Conservation (phyloP, 2,329 filamentous ascomycete species). For the Dactylellina parvicollis region DNA sequence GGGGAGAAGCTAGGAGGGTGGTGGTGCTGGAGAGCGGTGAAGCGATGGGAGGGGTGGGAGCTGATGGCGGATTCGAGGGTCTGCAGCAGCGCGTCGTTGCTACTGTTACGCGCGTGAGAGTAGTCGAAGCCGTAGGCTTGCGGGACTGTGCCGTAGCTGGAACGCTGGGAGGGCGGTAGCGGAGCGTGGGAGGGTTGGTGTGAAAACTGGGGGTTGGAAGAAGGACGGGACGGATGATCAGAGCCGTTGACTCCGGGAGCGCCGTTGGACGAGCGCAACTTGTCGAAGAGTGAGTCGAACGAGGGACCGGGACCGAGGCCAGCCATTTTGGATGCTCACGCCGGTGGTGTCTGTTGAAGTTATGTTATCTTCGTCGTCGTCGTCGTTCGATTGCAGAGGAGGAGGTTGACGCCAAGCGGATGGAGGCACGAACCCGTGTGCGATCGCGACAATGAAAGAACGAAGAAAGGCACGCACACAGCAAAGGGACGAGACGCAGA, state of each 20-base stretch:
- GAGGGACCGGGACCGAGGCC: slow-evolving; percentile 30
- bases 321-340: slow-evolving; percentile 20
- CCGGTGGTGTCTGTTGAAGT: not conserved
- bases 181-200: slow-evolving; percentile 18
- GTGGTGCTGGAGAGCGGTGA: slow-evolving; percentile 57
- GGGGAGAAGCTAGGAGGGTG: slow-evolving; percentile 63
- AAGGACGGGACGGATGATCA: slow-evolving; percentile 27
- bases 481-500: slow-evolving; percentile 42
- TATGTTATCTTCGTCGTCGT: not conserved
- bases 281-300: slow-evolving; percentile 48
- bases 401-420: slow-evolving; percentile 29
- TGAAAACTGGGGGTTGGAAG: slow-evolving; percentile 43
- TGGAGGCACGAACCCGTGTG: slow-evolving; percentile 10
- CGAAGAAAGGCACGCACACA: slow-evolving; percentile 30
- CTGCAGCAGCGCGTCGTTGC: slow-evolving; percentile 50
- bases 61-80: slow-evolving; percentile 54
- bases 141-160: slow-evolving; percentile 28
- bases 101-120: slow-evolving; percentile 38
- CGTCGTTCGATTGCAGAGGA: slow-evolving; percentile 6
- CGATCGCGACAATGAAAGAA: slow-evolving; percentile 48
- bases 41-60: slow-evolving; percentile 57
- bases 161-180: slow-evolving; percentile 34
- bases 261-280: slow-evolving; percentile 25
- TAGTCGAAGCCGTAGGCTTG: slow-evolving; percentile 41
- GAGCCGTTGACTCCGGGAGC: slow-evolving; percentile 11